Conservation (phyloP, 768 basidiomycete genomes). For the Mycena maculata region DNA sequence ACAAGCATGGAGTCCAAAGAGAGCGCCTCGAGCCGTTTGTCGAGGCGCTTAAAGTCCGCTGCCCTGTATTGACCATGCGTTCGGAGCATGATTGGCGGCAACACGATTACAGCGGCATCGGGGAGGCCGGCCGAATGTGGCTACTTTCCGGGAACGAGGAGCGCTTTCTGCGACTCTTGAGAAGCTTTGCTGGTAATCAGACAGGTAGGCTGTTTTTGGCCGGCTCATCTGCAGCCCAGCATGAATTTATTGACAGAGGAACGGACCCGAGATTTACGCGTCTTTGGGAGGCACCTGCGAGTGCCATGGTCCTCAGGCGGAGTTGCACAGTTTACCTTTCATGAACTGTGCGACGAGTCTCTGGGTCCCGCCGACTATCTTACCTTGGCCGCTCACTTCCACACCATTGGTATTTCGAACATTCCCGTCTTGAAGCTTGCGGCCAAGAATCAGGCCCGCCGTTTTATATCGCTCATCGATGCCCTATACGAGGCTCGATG, state of each 20-base stretch:
- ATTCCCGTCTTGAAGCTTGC: slow-evolving; percentile 63
- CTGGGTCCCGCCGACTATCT: slow-evolving; percentile 71
- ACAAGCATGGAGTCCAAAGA: slow-evolving; percentile 67
- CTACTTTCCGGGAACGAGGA: slow-evolving; percentile 39
- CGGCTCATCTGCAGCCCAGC: too few relatives aligned
- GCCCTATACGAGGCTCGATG: slow-evolving; percentile 63
- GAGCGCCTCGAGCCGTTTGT: slow-evolving; percentile 69
- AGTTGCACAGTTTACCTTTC: slow-evolving; percentile 60
- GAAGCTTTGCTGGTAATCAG: slow-evolving; percentile 15
- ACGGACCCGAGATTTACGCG: slow-evolving; percentile 45
- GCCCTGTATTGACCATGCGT: slow-evolving; percentile 60
- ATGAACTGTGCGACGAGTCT: slow-evolving; percentile 62
- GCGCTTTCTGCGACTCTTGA: slow-evolving; percentile 36
- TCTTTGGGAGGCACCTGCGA: slow-evolving; percentile 60
- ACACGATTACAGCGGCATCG: slow-evolving; percentile 29
- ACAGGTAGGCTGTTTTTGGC: neutral
- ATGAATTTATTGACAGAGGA: slow-evolving; percentile 33
- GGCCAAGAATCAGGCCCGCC: slow-evolving; percentile 67
- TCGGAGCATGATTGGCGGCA: slow-evolving; percentile 60
- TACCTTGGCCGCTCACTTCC: slow-evolving; percentile 60
- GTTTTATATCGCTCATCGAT: slow-evolving; percentile 71
- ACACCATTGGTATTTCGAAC: slow-evolving; percentile 60
- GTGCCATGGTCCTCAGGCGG: slow-evolving; percentile 57
- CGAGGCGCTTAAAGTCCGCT: slow-evolving; percentile 63
- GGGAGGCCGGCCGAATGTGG: slow-evolving; percentile 44